Conservation (phyloP, 1,284 basidiomycete genomes). For the Tausonia pullulans region DNA sequence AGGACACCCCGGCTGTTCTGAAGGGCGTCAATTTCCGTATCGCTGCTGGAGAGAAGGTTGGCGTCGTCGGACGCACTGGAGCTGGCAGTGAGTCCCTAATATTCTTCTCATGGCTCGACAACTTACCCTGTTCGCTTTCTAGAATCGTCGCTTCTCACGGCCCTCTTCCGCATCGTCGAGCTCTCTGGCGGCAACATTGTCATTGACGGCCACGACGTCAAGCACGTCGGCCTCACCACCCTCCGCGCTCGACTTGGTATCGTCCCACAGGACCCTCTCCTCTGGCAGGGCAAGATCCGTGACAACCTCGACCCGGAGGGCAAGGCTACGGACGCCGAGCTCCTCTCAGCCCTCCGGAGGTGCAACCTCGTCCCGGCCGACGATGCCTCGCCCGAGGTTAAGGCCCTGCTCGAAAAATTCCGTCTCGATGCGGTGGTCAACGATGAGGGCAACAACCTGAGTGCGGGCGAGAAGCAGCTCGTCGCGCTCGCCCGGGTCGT, state of each 20-base stretch:
- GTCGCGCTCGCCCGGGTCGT: conserved; percentile 13
- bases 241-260: conserved; percentile 43
- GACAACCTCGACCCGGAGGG: conserved; percentile 48
- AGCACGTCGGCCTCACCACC: conserved; percentile 45
- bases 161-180: conserved; percentile 59
- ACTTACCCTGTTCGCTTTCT: not conserved
- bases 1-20: conserved; percentile 40
- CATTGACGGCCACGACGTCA: conserved; percentile 50
- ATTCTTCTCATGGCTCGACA: not conserved
- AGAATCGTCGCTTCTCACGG: conserved; percentile 44
- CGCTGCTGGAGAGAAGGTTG: conserved; percentile 42
- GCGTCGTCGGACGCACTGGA: conserved; percentile 47
- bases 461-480: conserved; percentile 1
- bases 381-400: conserved; percentile 36
- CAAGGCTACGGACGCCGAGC: conserved; percentile 49
- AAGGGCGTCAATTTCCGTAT: conserved; percentile 48
- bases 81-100: not conserved
- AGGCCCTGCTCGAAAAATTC: conserved; percentile 43
- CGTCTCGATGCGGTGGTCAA: conserved; percentile 41
- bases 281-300: conserved; percentile 48
- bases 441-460: conserved; percentile 24
- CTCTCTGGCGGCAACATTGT: conserved; percentile 46
- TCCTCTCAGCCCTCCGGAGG: conserved; percentile 42
- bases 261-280: conserved; percentile 71
- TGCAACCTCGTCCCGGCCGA: conserved; percentile 40